A percentile compares a stretch with the other conserved stretches of the same genome.
phyloP scores from a whole-genome alignment of 805 yeast species.

The Wickerhamomyces sydowiorum region DNA sequence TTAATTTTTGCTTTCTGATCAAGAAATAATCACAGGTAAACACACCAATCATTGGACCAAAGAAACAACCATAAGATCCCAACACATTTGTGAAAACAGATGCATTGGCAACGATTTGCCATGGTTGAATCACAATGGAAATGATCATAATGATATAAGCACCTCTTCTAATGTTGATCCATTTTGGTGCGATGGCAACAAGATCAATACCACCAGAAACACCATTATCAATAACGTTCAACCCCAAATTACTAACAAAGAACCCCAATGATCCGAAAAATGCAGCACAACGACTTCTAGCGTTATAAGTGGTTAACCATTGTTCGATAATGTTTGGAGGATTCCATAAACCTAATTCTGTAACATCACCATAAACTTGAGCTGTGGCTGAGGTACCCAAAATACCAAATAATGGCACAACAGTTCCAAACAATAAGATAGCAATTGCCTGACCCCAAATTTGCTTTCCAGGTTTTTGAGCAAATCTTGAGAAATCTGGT shows the following conservation, averaged over 20 bases:
- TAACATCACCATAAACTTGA: slow-evolving; percentile 30
- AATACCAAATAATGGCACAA: slow-evolving; percentile 42
- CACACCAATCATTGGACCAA: slow-evolving; percentile 39
- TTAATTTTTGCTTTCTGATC: slow-evolving; percentile 32
- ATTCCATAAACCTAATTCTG: slow-evolving; percentile 32
- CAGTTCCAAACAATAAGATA: slow-evolving; percentile 31
- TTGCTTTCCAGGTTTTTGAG: slow-evolving; percentile 30
- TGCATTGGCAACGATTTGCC: slow-evolving; percentile 36
- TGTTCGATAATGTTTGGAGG: slow-evolving; percentile 35
- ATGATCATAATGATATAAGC: slow-evolving; percentile 61
- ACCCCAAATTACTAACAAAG: slow-evolving; percentile 28
- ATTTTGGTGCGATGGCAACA: slow-evolving; percentile 43
- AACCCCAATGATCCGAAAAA: slow-evolving; percentile 35
- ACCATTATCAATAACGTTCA: slow-evolving; percentile 36
- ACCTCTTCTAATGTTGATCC: slow-evolving; percentile 58
- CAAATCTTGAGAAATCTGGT: slow-evolving; percentile 31
- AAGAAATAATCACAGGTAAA: slow-evolving; percentile 29
- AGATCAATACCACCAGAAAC: slow-evolving; percentile 47
- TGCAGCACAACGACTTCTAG: slow-evolving; percentile 40
- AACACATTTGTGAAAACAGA: slow-evolving; percentile 19
- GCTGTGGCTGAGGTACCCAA: slow-evolving; percentile 38
- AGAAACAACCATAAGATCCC: slow-evolving; percentile 28
- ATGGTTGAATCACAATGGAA: slow-evolving; percentile 71
- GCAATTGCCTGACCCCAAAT: slow-evolving; percentile 33
- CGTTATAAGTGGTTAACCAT: slow-evolving; percentile 36